These are phyloP conservation scores for Aspergillus uvarum DNA, from an alignment of 2,329 filamentous ascomycete genomes.

Conservation along the genomic window DNA sequence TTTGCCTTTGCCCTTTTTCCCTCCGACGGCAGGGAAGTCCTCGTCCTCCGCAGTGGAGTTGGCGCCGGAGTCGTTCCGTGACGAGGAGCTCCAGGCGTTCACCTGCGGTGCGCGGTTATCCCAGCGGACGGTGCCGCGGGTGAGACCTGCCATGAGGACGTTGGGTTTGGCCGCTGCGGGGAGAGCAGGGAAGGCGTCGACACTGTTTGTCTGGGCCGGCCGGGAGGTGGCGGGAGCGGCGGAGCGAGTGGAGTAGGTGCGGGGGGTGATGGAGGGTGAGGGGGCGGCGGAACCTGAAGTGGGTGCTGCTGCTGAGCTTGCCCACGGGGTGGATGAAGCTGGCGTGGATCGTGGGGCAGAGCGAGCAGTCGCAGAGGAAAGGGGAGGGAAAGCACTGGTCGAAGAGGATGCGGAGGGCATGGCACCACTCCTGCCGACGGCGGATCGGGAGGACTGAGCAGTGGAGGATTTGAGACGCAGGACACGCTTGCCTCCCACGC, in stretches of 20 bases:
- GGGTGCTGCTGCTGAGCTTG: constrained; percentile 17
- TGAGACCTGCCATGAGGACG: constrained; percentile 52
- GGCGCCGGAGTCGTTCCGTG: constrained; percentile 22
- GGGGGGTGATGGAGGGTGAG: constrained; percentile 26
- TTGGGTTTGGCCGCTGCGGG: constrained; percentile 72
- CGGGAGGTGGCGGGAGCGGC: constrained; percentile 24
- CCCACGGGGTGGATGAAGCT: constrained; percentile 26
- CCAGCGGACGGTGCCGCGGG: constrained; percentile 49
- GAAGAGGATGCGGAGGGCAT: constrained; percentile 40
- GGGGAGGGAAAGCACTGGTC: constrained; percentile 49
- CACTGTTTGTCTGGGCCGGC: constrained; percentile 25
- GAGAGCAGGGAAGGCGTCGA: constrained; percentile 77
- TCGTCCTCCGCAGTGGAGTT: constrained; percentile 25
- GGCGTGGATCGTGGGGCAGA: constrained; percentile 22
- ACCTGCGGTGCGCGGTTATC: constrained; percentile 36
- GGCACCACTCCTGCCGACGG: constrained; percentile 59
- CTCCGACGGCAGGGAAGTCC: constrained; percentile 24
- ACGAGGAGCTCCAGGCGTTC: constrained; percentile 41
- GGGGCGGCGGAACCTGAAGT: constrained; percentile 19
- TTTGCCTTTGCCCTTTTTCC: constrained; percentile 40
- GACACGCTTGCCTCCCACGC: constrained; percentile 62
- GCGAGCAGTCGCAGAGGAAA: constrained; percentile 32
- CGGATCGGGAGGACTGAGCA: constrained; percentile 63
- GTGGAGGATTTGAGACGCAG: constrained; percentile 69
- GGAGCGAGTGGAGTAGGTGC: constrained; percentile 26